Percentiles rank a stretch among this genome's conserved stretches.
phyloP scores from a whole-genome alignment of 1,139 yeast genomes.

The Sugiyamaella castrensis region DNA sequence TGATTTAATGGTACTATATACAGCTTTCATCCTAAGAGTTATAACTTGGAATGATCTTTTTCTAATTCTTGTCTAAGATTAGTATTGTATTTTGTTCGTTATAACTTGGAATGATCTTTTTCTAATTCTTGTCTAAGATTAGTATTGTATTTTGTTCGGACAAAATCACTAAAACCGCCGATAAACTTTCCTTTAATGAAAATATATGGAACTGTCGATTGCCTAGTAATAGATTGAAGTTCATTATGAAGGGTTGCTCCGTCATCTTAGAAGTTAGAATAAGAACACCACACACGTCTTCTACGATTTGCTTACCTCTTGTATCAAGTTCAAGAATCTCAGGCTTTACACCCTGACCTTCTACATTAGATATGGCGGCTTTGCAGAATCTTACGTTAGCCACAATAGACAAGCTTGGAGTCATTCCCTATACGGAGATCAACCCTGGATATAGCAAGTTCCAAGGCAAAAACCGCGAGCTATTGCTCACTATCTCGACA shows the following conservation, averaged over 20 bases:
- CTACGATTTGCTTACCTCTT: slow-evolving; percentile 17
- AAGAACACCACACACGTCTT: neutral
- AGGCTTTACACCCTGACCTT: slow-evolving; percentile 21
- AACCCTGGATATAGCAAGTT: neutral
- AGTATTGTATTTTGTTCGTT: slow-evolving; percentile 8
- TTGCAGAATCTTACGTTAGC: slow-evolving; percentile 8
- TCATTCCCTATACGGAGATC: neutral
- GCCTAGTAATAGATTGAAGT: slow-evolving; percentile 20
- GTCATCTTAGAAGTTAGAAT: slow-evolving; percentile 14
- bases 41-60: neutral
- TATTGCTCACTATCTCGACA: no score
- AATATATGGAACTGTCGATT: slow-evolving; percentile 23
- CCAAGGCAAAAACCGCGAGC: no score
- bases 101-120: neutral
- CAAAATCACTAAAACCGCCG: slow-evolving; percentile 21
- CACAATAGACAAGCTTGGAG: neutral
- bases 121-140: slow-evolving; percentile 12
- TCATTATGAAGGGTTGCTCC: slow-evolving; percentile 20
- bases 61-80: slow-evolving; percentile 12
- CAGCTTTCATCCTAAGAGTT: no score
- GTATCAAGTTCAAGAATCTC: slow-evolving; percentile 26
- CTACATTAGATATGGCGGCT: slow-evolving; percentile 12
- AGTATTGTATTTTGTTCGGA: slow-evolving; percentile 8
- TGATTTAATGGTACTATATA: no score
- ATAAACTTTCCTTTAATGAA: slow-evolving; percentile 24